phyloP scores from a whole-genome alignment of 257 asterid species.

The Ilex aquifolium region DNA sequence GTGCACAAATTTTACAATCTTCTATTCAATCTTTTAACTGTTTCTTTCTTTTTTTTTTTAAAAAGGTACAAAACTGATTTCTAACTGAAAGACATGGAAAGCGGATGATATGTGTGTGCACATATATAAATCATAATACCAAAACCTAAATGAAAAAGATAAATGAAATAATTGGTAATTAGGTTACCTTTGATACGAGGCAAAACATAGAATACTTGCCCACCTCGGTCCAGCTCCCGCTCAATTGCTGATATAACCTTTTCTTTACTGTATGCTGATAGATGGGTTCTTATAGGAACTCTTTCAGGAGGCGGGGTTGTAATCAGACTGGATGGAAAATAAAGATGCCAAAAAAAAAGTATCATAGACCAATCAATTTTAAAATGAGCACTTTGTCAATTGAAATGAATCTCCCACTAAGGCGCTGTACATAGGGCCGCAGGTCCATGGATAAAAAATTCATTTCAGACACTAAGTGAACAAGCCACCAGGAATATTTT shows the following conservation, averaged over 20 bases:
- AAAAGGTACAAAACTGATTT: too few relatives aligned
- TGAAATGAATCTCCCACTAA: not conserved
- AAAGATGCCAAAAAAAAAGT: not conserved
- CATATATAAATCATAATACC: too few relatives aligned
- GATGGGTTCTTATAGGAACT: conserved; percentile 92
- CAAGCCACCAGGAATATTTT: not conserved
- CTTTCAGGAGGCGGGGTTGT: conserved; percentile 98
- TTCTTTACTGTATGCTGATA: conserved; percentile 65
- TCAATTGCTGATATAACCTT: conserved; percentile 73
- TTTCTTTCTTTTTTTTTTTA: too few relatives aligned
- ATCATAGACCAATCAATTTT: not conserved
- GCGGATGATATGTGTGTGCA: not conserved
- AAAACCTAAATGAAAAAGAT: not conserved
- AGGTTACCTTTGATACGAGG: conserved; percentile 89
- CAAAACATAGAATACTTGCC: conserved; percentile 90
- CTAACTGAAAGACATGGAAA: too few relatives aligned
- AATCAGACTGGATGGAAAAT: conserved; percentile 52
- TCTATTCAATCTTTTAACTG: too few relatives aligned
- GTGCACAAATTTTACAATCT: too few relatives aligned
- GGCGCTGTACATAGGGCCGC: not conserved
- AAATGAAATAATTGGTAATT: not conserved
- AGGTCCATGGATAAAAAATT: too few relatives aligned
- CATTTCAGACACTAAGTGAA: not conserved
- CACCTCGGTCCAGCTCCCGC: conserved; percentile 87
- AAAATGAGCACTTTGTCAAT: not conserved